Conservation (phyloP, 108 stramenopile genomes). For the Cyclotella baltica region DNA sequence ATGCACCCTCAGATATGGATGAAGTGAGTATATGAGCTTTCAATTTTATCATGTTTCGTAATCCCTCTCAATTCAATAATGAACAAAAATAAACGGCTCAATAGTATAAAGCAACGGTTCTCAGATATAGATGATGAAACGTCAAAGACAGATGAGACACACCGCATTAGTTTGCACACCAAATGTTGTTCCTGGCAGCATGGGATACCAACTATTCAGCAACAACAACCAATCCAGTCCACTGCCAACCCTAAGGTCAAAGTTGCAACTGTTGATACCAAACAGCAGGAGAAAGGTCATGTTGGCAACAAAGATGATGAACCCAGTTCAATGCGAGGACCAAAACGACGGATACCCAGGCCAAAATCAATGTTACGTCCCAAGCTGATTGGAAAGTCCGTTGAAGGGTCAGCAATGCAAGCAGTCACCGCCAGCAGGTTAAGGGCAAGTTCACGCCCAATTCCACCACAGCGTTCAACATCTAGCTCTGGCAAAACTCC, state of each 20-base stretch:
- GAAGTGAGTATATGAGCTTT: background rate
- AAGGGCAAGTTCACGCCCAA: constrained; percentile 31
- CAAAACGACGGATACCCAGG: constrained; percentile 52
- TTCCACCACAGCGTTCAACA: constrained; percentile 12
- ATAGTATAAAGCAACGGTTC: constrained; percentile 28
- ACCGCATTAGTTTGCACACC: constrained; percentile 12
- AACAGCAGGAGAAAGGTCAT: background rate
- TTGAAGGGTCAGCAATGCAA: constrained; percentile 83
- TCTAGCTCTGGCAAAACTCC: constrained; percentile 2
- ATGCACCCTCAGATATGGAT: constrained; percentile 30
- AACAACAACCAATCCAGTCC: background rate
- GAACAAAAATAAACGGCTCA: background rate
- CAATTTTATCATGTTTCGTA: background rate
- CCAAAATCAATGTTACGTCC: constrained; percentile 73
- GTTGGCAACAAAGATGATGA: constrained; percentile 15
- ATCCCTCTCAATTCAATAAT: background rate
- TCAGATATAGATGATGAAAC: constrained; percentile 41
- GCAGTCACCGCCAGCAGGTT: constrained; percentile 61
- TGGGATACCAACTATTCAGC: background rate
- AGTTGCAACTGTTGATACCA: background rate
- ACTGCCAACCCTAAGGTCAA: background rate
- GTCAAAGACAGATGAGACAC: constrained; percentile 24
- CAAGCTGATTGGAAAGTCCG: constrained; percentile 78
- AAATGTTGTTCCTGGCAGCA: background rate
- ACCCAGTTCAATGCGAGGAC: constrained; percentile 26